Evolutionary conservation across 2,329 filamentous ascomycete genomes (phyloP).

Genomic region (Metarhizium rileyi): DNA sequence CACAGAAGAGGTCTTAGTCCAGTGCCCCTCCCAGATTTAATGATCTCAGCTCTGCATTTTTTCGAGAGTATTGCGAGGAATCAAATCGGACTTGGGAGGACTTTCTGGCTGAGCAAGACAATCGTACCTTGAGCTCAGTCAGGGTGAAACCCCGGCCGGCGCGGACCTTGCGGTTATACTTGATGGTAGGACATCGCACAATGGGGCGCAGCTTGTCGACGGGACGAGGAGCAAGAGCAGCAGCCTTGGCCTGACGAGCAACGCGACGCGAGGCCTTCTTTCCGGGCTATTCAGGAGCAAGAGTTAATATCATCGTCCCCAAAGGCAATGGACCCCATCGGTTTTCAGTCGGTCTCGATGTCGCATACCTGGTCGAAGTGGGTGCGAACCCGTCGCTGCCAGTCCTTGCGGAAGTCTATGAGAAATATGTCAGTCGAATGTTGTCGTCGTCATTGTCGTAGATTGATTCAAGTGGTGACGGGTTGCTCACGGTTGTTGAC

Average conservation of each 20-base stretch:
- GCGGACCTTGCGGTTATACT: slow-evolving; percentile 98
- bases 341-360: slow-evolving; percentile 1
- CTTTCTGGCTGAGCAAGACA: not conserved
- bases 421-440: slow-evolving; percentile 26
- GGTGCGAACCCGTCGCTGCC: slow-evolving; percentile 96
- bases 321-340: not conserved
- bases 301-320: slow-evolving; percentile 22
- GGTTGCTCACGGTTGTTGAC: slow-evolving; percentile 76
- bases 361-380: slow-evolving; percentile 97
- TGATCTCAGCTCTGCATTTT: not conserved
- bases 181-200: slow-evolving; percentile 95
- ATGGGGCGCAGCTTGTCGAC: slow-evolving; percentile 94
- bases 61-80: not conserved
- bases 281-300: slow-evolving; percentile 57
- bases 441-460: slow-evolving; percentile 18
- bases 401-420: slow-evolving; percentile 98
- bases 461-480: slow-evolving; percentile 10
- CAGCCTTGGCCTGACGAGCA: slow-evolving; percentile 90
- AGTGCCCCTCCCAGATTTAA: not conserved
- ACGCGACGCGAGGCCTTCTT: slow-evolving; percentile 89
- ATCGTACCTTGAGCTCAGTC: slow-evolving; percentile 88
- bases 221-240: slow-evolving; percentile 87
- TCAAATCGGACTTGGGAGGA: not conserved
- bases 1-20: not conserved
- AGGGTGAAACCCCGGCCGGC: slow-evolving; percentile 96